phyloP scores from a whole-genome alignment of 2,329 filamentous ascomycete species.

The Neopestalotiopsis sp. region DNA sequence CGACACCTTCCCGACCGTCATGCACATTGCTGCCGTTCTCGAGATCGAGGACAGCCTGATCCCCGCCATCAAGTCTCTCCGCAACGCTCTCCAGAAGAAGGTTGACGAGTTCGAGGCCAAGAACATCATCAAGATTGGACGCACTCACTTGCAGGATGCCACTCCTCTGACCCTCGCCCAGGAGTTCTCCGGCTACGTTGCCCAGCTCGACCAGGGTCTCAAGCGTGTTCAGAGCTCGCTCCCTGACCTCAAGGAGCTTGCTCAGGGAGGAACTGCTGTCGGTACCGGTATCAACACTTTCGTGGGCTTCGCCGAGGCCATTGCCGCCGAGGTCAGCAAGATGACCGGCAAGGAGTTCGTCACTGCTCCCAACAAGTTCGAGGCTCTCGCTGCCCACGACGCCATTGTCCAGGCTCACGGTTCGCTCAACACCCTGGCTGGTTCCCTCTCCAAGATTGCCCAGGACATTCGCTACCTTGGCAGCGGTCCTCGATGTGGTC shows the following conservation, averaged over 20 bases:
- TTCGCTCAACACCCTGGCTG: slow-evolving; percentile 89
- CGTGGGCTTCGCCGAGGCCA: slow-evolving; percentile 91
- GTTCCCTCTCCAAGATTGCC: slow-evolving; percentile 95
- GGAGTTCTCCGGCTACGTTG: slow-evolving; percentile 97
- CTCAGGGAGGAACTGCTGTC: slow-evolving; percentile 95
- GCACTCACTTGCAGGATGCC: slow-evolving; percentile 96
- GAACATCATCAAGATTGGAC: slow-evolving; percentile 98
- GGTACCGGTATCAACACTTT: slow-evolving; percentile 98
- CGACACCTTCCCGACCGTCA: slow-evolving; percentile 98
- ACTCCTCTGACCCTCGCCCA: slow-evolving; percentile 94
- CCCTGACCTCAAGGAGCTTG: slow-evolving; percentile 83
- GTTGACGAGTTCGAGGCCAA: slow-evolving; percentile 82
- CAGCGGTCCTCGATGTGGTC: slow-evolving; percentile 91
- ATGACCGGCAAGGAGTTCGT: slow-evolving; percentile 93
- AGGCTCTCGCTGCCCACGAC: slow-evolving; percentile 94
- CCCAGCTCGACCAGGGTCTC: slow-evolving; percentile 90
- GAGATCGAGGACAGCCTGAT: slow-evolving; percentile 88
- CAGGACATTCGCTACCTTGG: slow-evolving; percentile 98
- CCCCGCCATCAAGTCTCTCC: slow-evolving; percentile 81
- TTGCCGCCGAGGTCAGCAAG: slow-evolving; percentile 88
- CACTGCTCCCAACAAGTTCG: slow-evolving; percentile 99
- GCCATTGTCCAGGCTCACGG: slow-evolving; percentile 94
- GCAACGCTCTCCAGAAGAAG: slow-evolving; percentile 86
- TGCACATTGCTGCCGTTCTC: slow-evolving; percentile 97
- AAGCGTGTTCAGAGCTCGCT: slow-evolving; percentile 83